Evolutionary conservation across 1,139 yeast genomes (phyloP).

Genomic region (Suzukiozyma palmioleophila): DNA sequence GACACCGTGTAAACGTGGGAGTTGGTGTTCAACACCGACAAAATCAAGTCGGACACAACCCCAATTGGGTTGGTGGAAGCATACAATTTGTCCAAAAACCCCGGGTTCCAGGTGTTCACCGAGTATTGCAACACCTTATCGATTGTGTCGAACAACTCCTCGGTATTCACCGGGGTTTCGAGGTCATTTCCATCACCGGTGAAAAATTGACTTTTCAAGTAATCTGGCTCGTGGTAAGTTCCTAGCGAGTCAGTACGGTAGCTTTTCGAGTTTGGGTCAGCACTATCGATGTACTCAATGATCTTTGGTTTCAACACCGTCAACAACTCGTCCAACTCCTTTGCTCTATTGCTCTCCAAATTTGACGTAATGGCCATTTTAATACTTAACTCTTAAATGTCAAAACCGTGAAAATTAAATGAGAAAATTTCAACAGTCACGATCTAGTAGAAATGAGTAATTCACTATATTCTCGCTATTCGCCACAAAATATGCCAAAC

Average conservation of each 20-base stretch:
- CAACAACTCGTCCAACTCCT: constrained; percentile 34
- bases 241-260: constrained; percentile 33
- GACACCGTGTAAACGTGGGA: constrained; percentile 85
- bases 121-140: constrained; percentile 62
- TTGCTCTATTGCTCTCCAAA: constrained; percentile 34
- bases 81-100: constrained; percentile 78
- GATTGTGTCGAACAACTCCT: constrained; percentile 40
- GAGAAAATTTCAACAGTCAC: no score
- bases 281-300: constrained; percentile 29
- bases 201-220: constrained; percentile 24
- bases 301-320: constrained; percentile 33
- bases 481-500: neutral
- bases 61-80: constrained; percentile 87
- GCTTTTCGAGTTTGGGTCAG: constrained; percentile 26
- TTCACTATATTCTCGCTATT: neutral
- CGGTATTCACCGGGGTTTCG: constrained; percentile 16
- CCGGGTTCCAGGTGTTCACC: constrained; percentile 84
- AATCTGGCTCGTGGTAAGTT: constrained; percentile 32
- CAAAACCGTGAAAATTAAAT: no score
- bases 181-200: constrained; percentile 12
- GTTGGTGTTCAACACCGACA: constrained; percentile 74
- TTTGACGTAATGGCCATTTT: constrained; percentile 12
- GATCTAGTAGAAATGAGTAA: no score
- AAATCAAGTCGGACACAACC: constrained; percentile 63
- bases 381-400: no score